Base-by-base conservation (phyloP, 2,329 filamentous ascomycete species). In the Fusarium poae region DNA sequence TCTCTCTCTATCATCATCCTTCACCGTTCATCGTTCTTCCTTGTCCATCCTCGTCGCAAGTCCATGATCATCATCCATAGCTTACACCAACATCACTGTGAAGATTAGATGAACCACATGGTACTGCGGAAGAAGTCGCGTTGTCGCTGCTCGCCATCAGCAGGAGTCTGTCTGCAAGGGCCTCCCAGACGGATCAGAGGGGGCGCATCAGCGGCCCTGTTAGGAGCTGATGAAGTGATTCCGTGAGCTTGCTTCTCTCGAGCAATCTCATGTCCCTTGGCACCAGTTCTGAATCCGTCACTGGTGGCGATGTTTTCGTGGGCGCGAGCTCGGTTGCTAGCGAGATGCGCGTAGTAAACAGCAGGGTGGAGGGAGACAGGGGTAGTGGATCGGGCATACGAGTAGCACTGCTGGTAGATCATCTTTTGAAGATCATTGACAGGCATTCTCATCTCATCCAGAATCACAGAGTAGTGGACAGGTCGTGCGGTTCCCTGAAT, bases 401-500 rank as follows among this genome's bases (percentile, higher is more conserved):
- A 93, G 79, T 97, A 99, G 44, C 91, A 97, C 67, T 97, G 94
- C 71, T 97, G 91, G 74, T 98, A 98, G 23, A 98, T 91, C 87
- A 98, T 91, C 57, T 90, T 90, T 74, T 97, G 92, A 0, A 99
- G 83, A 3, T 90, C 85, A 42, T 92, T 89, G 0, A 90, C 84
- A 1, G 84, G 78, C 73, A 92, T 86, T 3, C 86, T 82, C 53
- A 90, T 88, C 77, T 98, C 94, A 76, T 99, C 96, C 46, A 91
- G 77, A 23, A 99, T 89, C 16, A 97, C 91, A 65, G 95, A 91
- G 78, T 99, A 99, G 74, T 97, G 93, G 0, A 97, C 93, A 0
- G 96, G 96, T 3, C 96, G 89, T 20, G 96, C 91, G 1, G 96
- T 99, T 25, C 96, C 96, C 80, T 99, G 96, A 69, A 99, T 94